phyloP scores from a whole-genome alignment of 2,329 filamentous ascomycete species.

The Fusarium sambucinum region DNA sequence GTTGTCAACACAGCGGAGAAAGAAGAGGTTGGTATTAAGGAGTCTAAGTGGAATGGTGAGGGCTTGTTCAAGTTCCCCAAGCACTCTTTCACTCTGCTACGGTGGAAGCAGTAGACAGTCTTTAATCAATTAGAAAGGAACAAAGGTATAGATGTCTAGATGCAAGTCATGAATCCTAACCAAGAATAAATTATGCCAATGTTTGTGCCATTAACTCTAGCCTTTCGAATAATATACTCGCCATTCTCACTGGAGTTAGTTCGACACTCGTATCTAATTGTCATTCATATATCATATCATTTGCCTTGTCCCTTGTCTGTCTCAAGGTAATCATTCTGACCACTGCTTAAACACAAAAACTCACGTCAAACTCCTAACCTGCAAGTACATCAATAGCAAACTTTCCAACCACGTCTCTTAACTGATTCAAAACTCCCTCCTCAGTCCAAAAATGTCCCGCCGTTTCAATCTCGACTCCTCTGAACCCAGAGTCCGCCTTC shows the following conservation, averaged over 20 bases:
- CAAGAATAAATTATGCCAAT: background rate
- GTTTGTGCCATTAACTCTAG: too few species aligned
- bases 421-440: slow-evolving; percentile 57
- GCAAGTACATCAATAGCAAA: slow-evolving; percentile 46
- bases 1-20: slow-evolving; percentile 73
- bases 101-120: slow-evolving; percentile 61
- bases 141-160: background rate
- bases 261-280: background rate
- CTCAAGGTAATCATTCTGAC: slow-evolving; percentile 50
- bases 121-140: background rate
- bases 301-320: slow-evolving; percentile 50
- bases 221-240: background rate
- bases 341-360: background rate
- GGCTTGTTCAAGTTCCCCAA: slow-evolving; percentile 74
- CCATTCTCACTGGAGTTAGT: background rate
- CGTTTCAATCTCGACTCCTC: slow-evolving; percentile 60
- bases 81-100: slow-evolving; percentile 76
- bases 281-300: background rate
- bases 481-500: slow-evolving; percentile 60
- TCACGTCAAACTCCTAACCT: background rate
- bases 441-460: slow-evolving; percentile 76
- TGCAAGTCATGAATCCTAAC: slow-evolving; percentile 2
- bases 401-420: slow-evolving; percentile 44
- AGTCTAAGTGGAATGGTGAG: slow-evolving; percentile 70
- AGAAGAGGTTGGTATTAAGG: slow-evolving; percentile 66